These are phyloP conservation scores for Lactarius evosmus DNA, from an alignment of 768 basidiomycete genomes.

Conservation along the genomic window DNA sequence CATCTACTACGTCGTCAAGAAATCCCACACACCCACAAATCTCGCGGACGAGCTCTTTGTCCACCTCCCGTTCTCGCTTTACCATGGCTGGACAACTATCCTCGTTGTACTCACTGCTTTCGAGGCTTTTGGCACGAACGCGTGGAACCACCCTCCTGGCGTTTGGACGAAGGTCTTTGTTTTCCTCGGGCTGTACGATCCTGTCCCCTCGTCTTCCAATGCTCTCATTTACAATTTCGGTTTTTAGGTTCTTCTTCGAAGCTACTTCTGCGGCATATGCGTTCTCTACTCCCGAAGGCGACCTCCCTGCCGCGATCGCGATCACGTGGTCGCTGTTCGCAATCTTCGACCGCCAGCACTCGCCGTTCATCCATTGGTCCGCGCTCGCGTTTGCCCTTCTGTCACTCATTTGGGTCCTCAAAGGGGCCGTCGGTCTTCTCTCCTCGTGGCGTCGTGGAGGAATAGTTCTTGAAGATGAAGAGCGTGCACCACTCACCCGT, in stretches of 20 bases:
- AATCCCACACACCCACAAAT: slow-evolving; percentile 64
- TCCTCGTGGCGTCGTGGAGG: slow-evolving; percentile 41
- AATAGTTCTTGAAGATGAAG: slow-evolving; percentile 76
- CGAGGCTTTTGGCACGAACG: slow-evolving; percentile 85
- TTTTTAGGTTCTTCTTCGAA: slow-evolving; percentile 80
- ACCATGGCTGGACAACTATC: slow-evolving; percentile 90
- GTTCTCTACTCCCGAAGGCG: slow-evolving; percentile 86
- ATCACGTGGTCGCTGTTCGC: slow-evolving; percentile 94
- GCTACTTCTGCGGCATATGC: slow-evolving; percentile 92
- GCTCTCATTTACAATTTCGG: neutral
- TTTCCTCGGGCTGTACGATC: slow-evolving; percentile 77
- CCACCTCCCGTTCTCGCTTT: slow-evolving; percentile 94
- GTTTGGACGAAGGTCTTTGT: slow-evolving; percentile 95
- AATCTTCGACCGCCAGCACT: slow-evolving; percentile 75
- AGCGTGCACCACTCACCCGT: slow-evolving; percentile 78
- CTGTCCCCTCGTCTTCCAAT: slow-evolving; percentile 3
- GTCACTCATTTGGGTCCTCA: slow-evolving; percentile 78
- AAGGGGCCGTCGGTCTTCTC: slow-evolving; percentile 61
- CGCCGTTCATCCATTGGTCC: slow-evolving; percentile 86
- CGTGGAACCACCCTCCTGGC: slow-evolving; percentile 59
- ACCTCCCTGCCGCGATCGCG: slow-evolving; percentile 87
- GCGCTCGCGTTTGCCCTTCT: slow-evolving; percentile 84
- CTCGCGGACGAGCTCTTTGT: slow-evolving; percentile 81
- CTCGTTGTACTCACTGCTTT: slow-evolving; percentile 79
- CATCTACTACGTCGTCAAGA: slow-evolving; percentile 94